phyloP scores from a whole-genome alignment of 1,139 yeast genomes.

The Lizanozyma gosingica region DNA sequence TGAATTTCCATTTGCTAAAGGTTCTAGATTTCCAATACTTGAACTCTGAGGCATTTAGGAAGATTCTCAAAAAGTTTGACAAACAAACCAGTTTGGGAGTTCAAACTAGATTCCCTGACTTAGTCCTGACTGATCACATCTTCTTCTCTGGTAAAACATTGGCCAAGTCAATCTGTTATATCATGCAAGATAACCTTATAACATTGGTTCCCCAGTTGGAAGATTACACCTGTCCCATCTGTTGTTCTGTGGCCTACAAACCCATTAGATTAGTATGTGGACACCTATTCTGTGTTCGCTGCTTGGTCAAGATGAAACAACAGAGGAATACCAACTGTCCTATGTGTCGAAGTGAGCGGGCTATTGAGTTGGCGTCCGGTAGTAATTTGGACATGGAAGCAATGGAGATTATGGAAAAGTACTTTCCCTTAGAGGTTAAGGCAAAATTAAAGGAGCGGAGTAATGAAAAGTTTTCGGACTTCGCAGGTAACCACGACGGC shows the following conservation, averaged over 20 bases:
- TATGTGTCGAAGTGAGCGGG: conserved; percentile 46
- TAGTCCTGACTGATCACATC: conserved; percentile 37
- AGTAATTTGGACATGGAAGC: conserved; percentile 48
- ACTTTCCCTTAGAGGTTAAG: conserved; percentile 62
- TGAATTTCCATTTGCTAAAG: conserved; percentile 49
- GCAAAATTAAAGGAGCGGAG: conserved; percentile 52
- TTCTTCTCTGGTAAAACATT: conserved; percentile 40
- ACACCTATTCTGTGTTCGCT: conserved; percentile 64
- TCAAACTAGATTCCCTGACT: conserved; percentile 36
- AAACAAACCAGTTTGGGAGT: conserved; percentile 57
- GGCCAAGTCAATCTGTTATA: conserved; percentile 45
- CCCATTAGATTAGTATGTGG: conserved; percentile 57
- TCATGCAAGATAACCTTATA: conserved; percentile 46
- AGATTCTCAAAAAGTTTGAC: conserved; percentile 67
- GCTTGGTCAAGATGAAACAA: conserved; percentile 59
- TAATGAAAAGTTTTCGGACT: conserved; percentile 31
- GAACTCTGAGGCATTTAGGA: conserved; percentile 54
- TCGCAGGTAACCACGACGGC: not conserved
- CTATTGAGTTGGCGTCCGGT: conserved; percentile 51
- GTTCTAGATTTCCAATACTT: conserved; percentile 54
- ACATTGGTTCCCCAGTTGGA: conserved; percentile 63
- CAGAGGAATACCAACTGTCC: conserved; percentile 55
- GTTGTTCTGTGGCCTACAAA: conserved; percentile 60
- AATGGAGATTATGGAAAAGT: conserved; percentile 43
- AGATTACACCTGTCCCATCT: conserved; percentile 67